These are phyloP conservation scores for Eimeria tenella DNA, from an alignment of 169 alveolate species.

Conservation along the genomic window DNA sequence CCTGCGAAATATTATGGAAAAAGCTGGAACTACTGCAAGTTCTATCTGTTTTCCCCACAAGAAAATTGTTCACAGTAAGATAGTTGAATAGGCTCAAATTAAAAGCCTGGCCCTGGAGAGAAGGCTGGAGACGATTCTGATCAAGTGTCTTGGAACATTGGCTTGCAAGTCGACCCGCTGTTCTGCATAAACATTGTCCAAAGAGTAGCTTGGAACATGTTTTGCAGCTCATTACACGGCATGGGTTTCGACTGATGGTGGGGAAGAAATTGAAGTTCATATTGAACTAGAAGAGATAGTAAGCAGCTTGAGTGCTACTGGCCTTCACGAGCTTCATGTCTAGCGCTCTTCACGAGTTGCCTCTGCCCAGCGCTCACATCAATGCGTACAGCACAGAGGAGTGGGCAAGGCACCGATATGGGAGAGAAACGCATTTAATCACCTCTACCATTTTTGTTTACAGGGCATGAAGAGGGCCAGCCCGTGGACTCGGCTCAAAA, in stretches of 20 bases:
- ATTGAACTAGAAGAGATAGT: no score
- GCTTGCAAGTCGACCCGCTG: background rate
- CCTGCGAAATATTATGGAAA: background rate
- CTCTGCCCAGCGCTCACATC: background rate
- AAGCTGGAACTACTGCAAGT: background rate
- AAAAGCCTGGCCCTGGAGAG: no score
- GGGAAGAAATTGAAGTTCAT: no score
- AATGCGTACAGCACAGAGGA: background rate
- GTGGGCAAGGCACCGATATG: no score
- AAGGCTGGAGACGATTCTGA: background rate
- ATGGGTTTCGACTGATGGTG: background rate
- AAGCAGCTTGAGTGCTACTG: no score
- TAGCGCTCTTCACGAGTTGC: background rate
- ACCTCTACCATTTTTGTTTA: background rate
- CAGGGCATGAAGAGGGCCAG: background rate
- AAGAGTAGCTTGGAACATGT: background rate
- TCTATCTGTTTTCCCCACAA: slow-evolving; percentile 3
- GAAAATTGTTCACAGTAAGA: background rate
- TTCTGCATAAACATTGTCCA: background rate
- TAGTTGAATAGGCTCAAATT: no score
- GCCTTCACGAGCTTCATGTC: no score
- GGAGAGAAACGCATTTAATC: no score
- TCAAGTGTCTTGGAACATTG: background rate
- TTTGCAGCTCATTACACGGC: background rate
- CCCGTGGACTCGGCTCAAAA: background rate